phyloP scores from a whole-genome alignment of 2,329 filamentous ascomycete genomes.

The Thyridium curvatum region DNA sequence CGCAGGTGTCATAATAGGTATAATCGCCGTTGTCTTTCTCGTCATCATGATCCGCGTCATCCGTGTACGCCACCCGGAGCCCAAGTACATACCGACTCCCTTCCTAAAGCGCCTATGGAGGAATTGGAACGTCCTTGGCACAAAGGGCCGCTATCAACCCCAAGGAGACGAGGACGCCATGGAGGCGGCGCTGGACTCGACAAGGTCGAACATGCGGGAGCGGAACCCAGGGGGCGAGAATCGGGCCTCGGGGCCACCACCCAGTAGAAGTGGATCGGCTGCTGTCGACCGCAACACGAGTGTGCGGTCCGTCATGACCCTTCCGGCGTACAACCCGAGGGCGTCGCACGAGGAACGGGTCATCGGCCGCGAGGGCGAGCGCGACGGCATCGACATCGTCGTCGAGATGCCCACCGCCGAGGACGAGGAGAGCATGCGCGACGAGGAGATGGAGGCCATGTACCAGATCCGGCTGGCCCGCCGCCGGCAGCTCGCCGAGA shows the following conservation, averaged over 20 bases:
- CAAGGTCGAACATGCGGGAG: too few species aligned
- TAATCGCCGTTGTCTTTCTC: slow-evolving; percentile 12
- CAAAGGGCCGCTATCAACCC: background rate
- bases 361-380: slow-evolving; percentile 82
- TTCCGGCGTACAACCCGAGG: slow-evolving; percentile 75
- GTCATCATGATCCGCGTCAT: slow-evolving; percentile 14
- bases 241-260: slow-evolving; percentile 12
- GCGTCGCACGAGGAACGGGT: slow-evolving; percentile 74
- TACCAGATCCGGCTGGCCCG: slow-evolving; percentile 83
- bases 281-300: slow-evolving; percentile 76
- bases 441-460: slow-evolving; percentile 86
- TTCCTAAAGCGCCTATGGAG: slow-evolving; percentile 45
- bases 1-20: slow-evolving; percentile 13
- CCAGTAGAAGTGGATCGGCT: slow-evolving; percentile 12
- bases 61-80: slow-evolving; percentile 29
- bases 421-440: slow-evolving; percentile 70
- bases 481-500: slow-evolving; percentile 67
- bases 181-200: slow-evolving; percentile 1
- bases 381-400: slow-evolving; percentile 85
- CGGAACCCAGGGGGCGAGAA: too few species aligned
- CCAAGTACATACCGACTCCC: slow-evolving; percentile 43
- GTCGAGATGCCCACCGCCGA: slow-evolving; percentile 77
- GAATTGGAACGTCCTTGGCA: slow-evolving; percentile 31
- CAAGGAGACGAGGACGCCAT: slow-evolving; percentile 3
- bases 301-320: slow-evolving; percentile 86